phyloP scores from a whole-genome alignment of 768 basidiomycete species.

The Leccinum pellstonianum region DNA sequence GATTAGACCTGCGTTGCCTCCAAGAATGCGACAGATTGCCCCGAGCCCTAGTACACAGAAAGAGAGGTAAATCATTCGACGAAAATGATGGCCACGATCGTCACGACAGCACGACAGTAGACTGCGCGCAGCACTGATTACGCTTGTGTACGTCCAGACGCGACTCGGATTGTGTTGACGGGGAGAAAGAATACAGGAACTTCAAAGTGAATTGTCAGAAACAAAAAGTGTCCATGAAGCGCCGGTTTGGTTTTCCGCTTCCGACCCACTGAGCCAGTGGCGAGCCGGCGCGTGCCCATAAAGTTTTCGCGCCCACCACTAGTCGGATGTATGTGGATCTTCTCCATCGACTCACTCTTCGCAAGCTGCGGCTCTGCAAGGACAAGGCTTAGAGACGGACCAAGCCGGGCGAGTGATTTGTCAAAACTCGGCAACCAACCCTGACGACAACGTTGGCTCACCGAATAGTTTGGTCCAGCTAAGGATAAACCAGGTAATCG shows the following conservation, averaged over 20 bases:
- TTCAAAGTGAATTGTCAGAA: conserved; percentile 4
- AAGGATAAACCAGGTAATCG: conserved; percentile 22
- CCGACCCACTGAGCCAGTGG: conserved; percentile 9
- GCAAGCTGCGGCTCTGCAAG: conserved; percentile 8
- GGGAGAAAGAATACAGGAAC: conserved; percentile 5
- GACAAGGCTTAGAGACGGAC: conserved; percentile 2
- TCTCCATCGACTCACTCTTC: conserved; percentile 2
- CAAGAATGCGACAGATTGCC: background rate
- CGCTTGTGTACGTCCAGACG: background rate
- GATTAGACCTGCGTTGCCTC: conserved; percentile 3
- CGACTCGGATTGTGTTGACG: background rate
- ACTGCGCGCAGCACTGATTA: background rate
- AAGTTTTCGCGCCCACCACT: conserved; percentile 15
- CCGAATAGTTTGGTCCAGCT: conserved; percentile 20
- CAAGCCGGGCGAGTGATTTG: conserved; percentile 5
- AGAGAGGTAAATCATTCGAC: background rate
- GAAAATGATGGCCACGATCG: background rate
- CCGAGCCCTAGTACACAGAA: background rate
- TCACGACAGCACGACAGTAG: background rate
- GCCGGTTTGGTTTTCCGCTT: conserved; percentile 21
- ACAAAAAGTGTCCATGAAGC: conserved; percentile 7
- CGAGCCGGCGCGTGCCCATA: conserved; percentile 4
- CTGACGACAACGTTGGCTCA: conserved; percentile 14
- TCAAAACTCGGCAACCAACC: conserved; percentile 1
- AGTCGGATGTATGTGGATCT: conserved; percentile 11